Base-by-base conservation (phyloP, 2,329 filamentous ascomycete genomes). In the Colletotrichum karsti region DNA sequence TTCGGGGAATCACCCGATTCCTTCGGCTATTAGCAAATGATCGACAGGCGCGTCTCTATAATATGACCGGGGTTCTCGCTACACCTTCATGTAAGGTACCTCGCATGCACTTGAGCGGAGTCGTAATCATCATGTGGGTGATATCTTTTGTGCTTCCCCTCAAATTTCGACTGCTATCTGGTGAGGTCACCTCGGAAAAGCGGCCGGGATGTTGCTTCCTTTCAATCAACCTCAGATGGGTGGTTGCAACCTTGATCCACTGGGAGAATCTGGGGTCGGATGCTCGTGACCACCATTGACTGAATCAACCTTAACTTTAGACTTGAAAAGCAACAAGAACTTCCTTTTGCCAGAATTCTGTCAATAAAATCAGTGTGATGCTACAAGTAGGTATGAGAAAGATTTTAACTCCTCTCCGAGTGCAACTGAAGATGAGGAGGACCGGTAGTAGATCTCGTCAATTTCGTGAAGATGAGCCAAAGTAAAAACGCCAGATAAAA, bases 11-110 rank as follows among this genome's bases (percentile, higher is more conserved):
- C 33, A 12, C 22, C 58, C 26, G 50, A 42, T 33, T 42, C 22
- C 26, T 48, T 67, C 58, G 58, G 24, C 42, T 67, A 50, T 35
- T 28, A 26, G 24, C 12, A 15, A 42, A 22, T 18, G 58, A 63
- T 63, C 24, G 63, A 18, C 41, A 28, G n/a, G 26, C 9, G 30
- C 8, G 15, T 8, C n/a, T 50, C 56, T 48, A n/a, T 24, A 39
- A 18, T 37, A 33, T 66, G 22, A 24, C 9, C 10, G 42, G 33
- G 30, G n/a, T 30, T 22, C 18, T 56, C 41, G 42, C 51, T 39
- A 35, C 22, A 41, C 12, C 15, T 35, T n/a, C 35, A 42, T 41
- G 28, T 42, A 59, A 59, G 55, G 28, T 15, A 28, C 28, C 15
- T 48, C n/a, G 33, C 41, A 35, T 54, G 46, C 53, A 33, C 9